A percentile compares a stretch with the other conserved stretches of the same genome.
phyloP scores from a whole-genome alignment of 1,284 basidiomycete species.

The Ganoderma boninense region DNA sequence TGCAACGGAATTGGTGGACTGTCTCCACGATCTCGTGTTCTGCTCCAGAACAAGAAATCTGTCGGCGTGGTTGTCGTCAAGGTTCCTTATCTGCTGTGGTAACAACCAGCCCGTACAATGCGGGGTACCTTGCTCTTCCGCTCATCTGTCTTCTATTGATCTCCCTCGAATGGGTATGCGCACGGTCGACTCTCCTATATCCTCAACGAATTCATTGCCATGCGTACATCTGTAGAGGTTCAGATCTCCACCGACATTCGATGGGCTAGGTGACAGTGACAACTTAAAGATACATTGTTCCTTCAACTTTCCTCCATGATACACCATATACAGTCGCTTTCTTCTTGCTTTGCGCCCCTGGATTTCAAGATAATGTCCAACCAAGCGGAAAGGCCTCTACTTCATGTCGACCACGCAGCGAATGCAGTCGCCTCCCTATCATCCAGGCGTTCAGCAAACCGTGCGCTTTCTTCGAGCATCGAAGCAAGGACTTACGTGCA shows the following conservation, averaged over 20 bases:
- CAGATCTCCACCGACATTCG: neutral
- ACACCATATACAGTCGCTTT: slow-evolving; percentile 21
- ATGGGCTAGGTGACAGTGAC: neutral
- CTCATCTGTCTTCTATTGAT: neutral
- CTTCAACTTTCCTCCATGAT: slow-evolving; percentile 26
- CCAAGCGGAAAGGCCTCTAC: neutral
- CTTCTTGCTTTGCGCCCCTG: slow-evolving; percentile 7
- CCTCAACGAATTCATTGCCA: neutral
- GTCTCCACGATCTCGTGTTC: neutral
- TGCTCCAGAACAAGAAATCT: too few species aligned
- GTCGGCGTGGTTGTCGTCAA: neutral
- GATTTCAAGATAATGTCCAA: neutral
- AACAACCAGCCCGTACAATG: neutral
- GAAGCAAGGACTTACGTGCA: slow-evolving; percentile 79
- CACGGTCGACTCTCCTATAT: neutral
- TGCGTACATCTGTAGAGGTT: neutral
- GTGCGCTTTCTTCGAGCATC: slow-evolving; percentile 2
- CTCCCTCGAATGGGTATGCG: neutral
- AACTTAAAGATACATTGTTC: slow-evolving; percentile 23
- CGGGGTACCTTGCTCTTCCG: too few species aligned
- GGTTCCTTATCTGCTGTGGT: neutral
- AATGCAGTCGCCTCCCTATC: slow-evolving; percentile 87
- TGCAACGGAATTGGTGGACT: neutral
- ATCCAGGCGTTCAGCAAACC: neutral
- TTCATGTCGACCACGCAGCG: slow-evolving; percentile 88